Evolutionary conservation across 208 protist genomes (phyloP).

Genomic region (Leishmania mexicana): DNA sequence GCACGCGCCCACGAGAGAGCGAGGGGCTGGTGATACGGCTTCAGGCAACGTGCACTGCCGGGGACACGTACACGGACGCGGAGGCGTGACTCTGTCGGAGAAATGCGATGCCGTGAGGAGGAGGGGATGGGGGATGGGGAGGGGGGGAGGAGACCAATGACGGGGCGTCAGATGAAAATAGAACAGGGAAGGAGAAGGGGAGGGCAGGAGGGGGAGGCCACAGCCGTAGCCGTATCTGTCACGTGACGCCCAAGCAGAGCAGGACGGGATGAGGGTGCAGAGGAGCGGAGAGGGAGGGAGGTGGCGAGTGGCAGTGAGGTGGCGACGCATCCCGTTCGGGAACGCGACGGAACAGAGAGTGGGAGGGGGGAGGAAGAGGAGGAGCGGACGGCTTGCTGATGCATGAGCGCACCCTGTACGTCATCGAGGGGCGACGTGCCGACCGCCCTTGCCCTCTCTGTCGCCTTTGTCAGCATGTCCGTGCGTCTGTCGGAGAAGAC

Average conservation of each 20-base stretch:
- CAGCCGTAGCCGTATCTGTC: neutral
- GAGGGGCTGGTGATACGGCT: neutral
- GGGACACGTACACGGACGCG: neutral
- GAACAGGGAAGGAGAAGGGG: neutral
- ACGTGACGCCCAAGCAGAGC: too few relatives aligned
- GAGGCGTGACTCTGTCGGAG: neutral
- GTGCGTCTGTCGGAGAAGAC: neutral
- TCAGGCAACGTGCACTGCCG: neutral
- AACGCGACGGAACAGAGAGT: neutral
- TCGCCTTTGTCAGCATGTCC: neutral
- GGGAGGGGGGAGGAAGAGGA: neutral
- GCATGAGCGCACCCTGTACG: neutral
- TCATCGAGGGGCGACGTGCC: neutral
- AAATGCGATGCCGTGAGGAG: neutral
- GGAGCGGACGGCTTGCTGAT: too few relatives aligned
- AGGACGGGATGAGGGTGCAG: too few relatives aligned
- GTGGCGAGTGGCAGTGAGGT: neutral
- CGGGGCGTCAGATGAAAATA: neutral
- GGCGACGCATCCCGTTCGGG: neutral
- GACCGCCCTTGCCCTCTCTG: neutral
- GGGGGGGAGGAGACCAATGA: neutral
- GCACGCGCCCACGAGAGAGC: neutral
- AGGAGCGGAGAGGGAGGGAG: too few relatives aligned
- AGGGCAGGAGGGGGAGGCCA: neutral
- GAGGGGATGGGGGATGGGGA: neutral